Base-by-base conservation (phyloP, 2,329 filamentous ascomycete species). In the Epichloe baconii region DNA sequence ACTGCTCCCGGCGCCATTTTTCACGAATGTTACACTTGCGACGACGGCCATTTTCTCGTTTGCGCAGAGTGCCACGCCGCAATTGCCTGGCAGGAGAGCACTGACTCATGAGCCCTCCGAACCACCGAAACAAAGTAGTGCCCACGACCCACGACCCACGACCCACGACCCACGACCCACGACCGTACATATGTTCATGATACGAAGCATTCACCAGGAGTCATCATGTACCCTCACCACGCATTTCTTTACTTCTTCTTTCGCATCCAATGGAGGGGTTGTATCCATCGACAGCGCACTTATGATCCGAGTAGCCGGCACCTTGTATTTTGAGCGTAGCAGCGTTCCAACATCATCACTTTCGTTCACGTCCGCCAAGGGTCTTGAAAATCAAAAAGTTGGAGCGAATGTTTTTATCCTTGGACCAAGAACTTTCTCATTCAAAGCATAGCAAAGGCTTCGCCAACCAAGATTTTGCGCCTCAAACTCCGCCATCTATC, bases 21-120 rank as follows among this genome's bases (percentile, higher is more conserved):
- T 53, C 6, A 44, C 12, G 43, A 53, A 23, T 56, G 56, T 23
- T 21, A 42, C 5, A 47, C 44, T 1, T 56, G 56, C 36, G 49
- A 58, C 34, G 51, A 37, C 4, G 55, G 53, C 34, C 49, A 50
- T n/a, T 56, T 56, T 31, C 40, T 55, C 10, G 44, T 53, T 11
- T 58, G 56, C 8, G 42, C 19, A 0, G 50, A 52, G 21, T 58
- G 55, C 31, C 31, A 23, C 21, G 21, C 21, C 21, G 21, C 21
- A 23, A 12, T 47, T n/a, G 44, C 21, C n/a, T 50, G 17, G 38
- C 14, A 3, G 21, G n/a, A 31, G 26, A 10, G 26, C 26, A 31
- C 10, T 10, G 26, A 26, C 23, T 26, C 23, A 7, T 26, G 23
- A 10, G 26, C 26, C 26, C 8, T 10, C 26, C 11, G 23, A 34